Conservation (phyloP, 2,329 filamentous ascomycete genomes). For the Simplicillium aogashimaense region DNA sequence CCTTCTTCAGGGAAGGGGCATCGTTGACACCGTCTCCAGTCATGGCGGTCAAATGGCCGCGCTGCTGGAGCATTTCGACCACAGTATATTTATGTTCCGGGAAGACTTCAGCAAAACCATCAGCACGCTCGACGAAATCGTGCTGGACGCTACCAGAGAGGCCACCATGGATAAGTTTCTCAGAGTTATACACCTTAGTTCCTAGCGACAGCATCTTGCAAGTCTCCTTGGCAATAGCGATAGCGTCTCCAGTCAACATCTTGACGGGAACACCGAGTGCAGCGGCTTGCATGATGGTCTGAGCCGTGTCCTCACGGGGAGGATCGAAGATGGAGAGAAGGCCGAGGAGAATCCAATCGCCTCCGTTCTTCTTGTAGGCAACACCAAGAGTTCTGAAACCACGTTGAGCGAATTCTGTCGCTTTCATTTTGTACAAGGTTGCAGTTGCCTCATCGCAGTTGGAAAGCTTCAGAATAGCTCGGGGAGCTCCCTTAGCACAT, state of each 20-base stretch:
- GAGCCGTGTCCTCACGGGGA: slow-evolving; percentile 67
- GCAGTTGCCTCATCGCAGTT: slow-evolving; percentile 57
- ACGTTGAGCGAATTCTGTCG: slow-evolving; percentile 65
- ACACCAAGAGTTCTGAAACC: slow-evolving; percentile 76
- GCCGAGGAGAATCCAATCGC: slow-evolving; percentile 63
- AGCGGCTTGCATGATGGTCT: slow-evolving; percentile 68
- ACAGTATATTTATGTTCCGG: slow-evolving; percentile 70
- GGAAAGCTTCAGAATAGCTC: slow-evolving; percentile 61
- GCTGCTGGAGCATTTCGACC: slow-evolving; percentile 66
- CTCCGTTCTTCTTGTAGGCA: slow-evolving; percentile 67
- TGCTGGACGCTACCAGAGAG: slow-evolving; percentile 63
- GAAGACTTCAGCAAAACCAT: slow-evolving; percentile 67
- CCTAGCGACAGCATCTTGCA: slow-evolving; percentile 74
- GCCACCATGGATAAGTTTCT: slow-evolving; percentile 68
- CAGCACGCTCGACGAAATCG: slow-evolving; percentile 65
- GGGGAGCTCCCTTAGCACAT: slow-evolving; percentile 70
- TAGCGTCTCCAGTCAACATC: slow-evolving; percentile 75
- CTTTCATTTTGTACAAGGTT: slow-evolving; percentile 61
- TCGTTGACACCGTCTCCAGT: slow-evolving; percentile 71
- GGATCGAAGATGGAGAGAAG: slow-evolving; percentile 76
- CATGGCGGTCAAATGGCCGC: slow-evolving; percentile 65
- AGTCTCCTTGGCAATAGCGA: slow-evolving; percentile 72
- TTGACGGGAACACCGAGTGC: slow-evolving; percentile 69
- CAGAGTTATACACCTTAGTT: slow-evolving; percentile 74
- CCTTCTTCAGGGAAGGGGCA: slow-evolving; percentile 64